Evolutionary conservation across 108 stramenopile genomes (phyloP).

Genomic region (Skeletonema marinoi): DNA sequence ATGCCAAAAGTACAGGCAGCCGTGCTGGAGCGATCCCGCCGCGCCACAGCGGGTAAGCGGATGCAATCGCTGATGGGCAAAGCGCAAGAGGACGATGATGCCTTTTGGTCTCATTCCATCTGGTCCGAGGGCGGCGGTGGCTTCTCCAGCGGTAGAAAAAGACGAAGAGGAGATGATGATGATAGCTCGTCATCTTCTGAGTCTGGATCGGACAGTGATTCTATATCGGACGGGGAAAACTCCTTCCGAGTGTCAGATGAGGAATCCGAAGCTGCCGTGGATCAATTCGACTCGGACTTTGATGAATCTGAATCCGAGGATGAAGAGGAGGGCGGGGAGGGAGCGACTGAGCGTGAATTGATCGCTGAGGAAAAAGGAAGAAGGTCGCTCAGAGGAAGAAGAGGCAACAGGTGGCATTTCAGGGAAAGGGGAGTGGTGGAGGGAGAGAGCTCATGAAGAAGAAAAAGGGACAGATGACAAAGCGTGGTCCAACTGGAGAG

Average conservation of each 20-base stretch:
- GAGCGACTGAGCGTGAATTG: conserved; percentile 57
- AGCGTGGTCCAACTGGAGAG: conserved; percentile 58
- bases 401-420: conserved; percentile 22
- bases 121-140: conserved; percentile 78
- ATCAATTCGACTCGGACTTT: conserved; percentile 90
- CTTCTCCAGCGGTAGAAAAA: conserved; percentile 21
- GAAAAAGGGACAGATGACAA: conserved; percentile 40
- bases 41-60: conserved; percentile 82
- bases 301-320: conserved; percentile 79
- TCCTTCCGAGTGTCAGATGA: conserved; percentile 81
- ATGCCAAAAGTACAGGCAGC: conserved; percentile 47
- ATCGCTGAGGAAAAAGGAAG: conserved; percentile 45
- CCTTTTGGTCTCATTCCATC: conserved; percentile 88
- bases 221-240: conserved; percentile 45
- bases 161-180: not conserved
- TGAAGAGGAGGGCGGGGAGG: conserved; percentile 58
- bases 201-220: not conserved
- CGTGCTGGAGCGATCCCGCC: conserved; percentile 63
- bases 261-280: conserved; percentile 61
- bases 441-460: conserved; percentile 49
- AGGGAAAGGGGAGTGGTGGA: conserved; percentile 28
- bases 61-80: conserved; percentile 73
- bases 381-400: conserved; percentile 33
- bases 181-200: conserved; percentile 1
- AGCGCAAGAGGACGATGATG: conserved; percentile 80